Evolutionary conservation across 345 rosid genomes (phyloP).

Genomic region (Trapa incisa): DNA sequence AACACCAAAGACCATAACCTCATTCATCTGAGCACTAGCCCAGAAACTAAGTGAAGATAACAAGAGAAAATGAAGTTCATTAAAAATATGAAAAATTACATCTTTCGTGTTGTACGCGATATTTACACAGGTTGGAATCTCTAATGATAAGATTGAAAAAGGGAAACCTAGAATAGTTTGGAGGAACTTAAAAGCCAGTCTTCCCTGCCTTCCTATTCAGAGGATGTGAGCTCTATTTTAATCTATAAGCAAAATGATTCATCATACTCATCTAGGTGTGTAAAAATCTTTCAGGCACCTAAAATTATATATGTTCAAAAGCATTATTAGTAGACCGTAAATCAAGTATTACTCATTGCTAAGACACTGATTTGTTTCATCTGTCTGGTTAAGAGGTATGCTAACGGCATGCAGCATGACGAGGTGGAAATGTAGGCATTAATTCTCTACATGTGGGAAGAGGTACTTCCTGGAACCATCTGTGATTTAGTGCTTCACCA

Average conservation of each 20-base stretch:
- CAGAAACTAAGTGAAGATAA: background rate
- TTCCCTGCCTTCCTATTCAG: background rate
- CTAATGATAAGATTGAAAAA: background rate
- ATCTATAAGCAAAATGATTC: background rate
- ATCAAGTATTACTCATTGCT: background rate
- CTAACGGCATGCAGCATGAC: slow-evolving; percentile 11
- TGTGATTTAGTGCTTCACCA: slow-evolving; percentile 64
- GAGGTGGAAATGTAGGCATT: slow-evolving; percentile 66
- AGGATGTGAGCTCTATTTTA: background rate
- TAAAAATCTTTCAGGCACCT: background rate
- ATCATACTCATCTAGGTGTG: background rate
- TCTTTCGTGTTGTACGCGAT: background rate
- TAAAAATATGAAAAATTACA: background rate
- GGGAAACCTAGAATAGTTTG: background rate
- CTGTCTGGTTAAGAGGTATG: background rate
- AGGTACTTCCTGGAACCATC: slow-evolving; percentile 77
- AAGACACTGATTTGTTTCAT: background rate
- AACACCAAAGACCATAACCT: background rate
- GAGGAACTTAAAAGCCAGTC: background rate
- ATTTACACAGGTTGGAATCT: background rate
- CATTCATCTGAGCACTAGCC: background rate
- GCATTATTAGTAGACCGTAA: background rate
- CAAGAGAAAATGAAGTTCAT: background rate
- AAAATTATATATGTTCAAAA: background rate
- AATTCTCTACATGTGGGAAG: slow-evolving; percentile 58